Conservation (phyloP, 768 basidiomycete genomes). For the Xerocomellus intermedius region DNA sequence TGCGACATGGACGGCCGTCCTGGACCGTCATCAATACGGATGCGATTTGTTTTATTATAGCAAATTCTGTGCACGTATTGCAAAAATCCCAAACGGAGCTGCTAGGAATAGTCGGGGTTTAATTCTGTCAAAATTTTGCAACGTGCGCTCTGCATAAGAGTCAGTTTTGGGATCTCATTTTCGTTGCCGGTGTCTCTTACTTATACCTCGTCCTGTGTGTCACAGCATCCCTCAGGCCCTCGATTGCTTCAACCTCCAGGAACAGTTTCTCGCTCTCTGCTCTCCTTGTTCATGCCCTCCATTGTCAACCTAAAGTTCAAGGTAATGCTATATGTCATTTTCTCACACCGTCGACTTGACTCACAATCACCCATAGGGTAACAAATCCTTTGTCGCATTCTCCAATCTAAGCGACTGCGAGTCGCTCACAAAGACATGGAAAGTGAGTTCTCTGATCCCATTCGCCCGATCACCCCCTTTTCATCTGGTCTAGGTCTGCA, state of each 20-base stretch:
- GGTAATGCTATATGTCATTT: slow-evolving; percentile 32
- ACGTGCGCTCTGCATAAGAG: slow-evolving; percentile 23
- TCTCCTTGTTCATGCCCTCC: slow-evolving; percentile 55
- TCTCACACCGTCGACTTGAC: neutral
- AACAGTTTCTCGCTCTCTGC: neutral
- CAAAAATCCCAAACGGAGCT: slow-evolving; percentile 26
- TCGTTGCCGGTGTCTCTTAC: slow-evolving; percentile 28
- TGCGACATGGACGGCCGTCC: slow-evolving; percentile 21
- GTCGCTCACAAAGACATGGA: slow-evolving; percentile 87
- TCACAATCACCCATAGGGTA: slow-evolving; percentile 52
- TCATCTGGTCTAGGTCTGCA: slow-evolving; percentile 61
- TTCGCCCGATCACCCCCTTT: slow-evolving; percentile 1
- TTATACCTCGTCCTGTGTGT: slow-evolving; percentile 21
- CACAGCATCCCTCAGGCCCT: slow-evolving; percentile 9
- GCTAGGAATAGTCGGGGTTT: slow-evolving; percentile 33
- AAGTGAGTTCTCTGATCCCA: slow-evolving; percentile 45
- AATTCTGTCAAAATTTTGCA: slow-evolving; percentile 31
- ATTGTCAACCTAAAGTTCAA: slow-evolving; percentile 88
- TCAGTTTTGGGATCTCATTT: slow-evolving; percentile 12
- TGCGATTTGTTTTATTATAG: slow-evolving; percentile 17
- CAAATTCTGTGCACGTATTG: slow-evolving; percentile 10
- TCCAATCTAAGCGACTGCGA: slow-evolving; percentile 84
- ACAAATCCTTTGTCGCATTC: slow-evolving; percentile 94
- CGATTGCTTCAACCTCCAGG: slow-evolving; percentile 15
- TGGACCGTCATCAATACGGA: slow-evolving; percentile 10